Evolutionary conservation across 345 rosid species (phyloP).

Genomic region (Rubroshorea leprosula): DNA sequence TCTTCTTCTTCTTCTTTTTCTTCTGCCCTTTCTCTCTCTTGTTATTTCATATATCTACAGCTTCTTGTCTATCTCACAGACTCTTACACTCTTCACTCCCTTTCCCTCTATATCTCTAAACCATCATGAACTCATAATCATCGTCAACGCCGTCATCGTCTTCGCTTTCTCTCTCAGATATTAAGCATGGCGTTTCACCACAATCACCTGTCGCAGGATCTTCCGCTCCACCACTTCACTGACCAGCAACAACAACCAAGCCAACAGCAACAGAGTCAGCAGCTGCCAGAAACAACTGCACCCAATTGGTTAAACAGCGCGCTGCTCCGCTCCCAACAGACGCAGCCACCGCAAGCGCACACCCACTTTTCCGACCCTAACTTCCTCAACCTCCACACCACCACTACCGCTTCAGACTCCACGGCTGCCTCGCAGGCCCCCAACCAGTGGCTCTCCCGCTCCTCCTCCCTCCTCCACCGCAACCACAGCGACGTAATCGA

Average conservation of each 20-base stretch:
- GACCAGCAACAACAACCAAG: constrained; percentile 43
- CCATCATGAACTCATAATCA: constrained; percentile 21
- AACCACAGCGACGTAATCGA: constrained; percentile 51
- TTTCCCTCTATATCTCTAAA: constrained; percentile 13
- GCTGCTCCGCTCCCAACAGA: constrained; percentile 58
- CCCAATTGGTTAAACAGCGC: constrained; percentile 94
- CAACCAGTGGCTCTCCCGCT: constrained; percentile 78
- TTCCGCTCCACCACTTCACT: constrained; percentile 71
- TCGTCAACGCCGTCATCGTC: not conserved
- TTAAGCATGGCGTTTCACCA: constrained; percentile 73
- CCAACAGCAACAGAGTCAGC: constrained; percentile 34
- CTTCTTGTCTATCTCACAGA: constrained; percentile 2
- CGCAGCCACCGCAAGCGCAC: constrained; percentile 24
- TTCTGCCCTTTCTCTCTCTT: constrained; percentile 7
- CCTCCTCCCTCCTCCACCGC: constrained; percentile 45
- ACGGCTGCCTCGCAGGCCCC: constrained; percentile 35
- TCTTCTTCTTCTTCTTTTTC: not conserved
- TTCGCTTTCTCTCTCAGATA: constrained; percentile 28
- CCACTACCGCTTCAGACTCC: constrained; percentile 35
- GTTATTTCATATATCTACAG: constrained; percentile 5
- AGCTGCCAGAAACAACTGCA: constrained; percentile 39
- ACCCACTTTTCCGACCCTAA: constrained; percentile 46
- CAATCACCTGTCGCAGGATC: constrained; percentile 63
- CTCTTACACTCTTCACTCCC: constrained; percentile 4
- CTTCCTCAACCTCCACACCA: constrained; percentile 78